These are phyloP conservation scores for Trichoderma gamsii DNA, from an alignment of 495 filamentous ascomycete species.

Conservation along the genomic window DNA sequence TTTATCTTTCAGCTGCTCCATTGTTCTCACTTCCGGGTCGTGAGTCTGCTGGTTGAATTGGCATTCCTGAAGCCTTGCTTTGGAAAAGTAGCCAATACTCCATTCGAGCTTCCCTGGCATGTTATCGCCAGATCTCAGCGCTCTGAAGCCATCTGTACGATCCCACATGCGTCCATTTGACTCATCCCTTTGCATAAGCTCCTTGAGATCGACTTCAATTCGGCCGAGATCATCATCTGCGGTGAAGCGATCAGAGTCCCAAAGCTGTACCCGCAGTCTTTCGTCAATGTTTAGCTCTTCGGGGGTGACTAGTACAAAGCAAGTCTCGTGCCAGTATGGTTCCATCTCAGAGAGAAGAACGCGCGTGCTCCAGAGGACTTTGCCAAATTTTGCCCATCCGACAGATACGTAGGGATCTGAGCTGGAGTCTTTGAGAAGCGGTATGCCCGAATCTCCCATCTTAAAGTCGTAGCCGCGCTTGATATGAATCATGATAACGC, in stretches of 20 bases:
- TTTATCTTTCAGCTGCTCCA: constrained; percentile 48
- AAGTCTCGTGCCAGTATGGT: constrained; percentile 64
- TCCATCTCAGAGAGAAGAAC: constrained; percentile 58
- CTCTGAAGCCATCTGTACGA: constrained; percentile 53
- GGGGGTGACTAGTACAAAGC: constrained; percentile 56
- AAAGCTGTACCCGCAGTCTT: constrained; percentile 58
- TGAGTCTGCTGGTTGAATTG: constrained; percentile 51
- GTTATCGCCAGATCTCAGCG: constrained; percentile 51
- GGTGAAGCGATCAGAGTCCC: constrained; percentile 63
- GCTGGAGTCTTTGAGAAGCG: constrained; percentile 49
- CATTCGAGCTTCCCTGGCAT: constrained; percentile 67
- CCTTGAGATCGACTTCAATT: constrained; percentile 59
- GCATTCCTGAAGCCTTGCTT: constrained; percentile 49
- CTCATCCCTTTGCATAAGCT: constrained; percentile 50
- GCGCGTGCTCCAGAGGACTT: constrained; percentile 56
- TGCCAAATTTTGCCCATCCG: constrained; percentile 71
- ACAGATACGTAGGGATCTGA: constrained; percentile 65
- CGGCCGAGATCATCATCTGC: constrained; percentile 70
- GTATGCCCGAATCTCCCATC: constrained; percentile 54
- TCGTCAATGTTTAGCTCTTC: constrained; percentile 70
- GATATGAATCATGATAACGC: constrained; percentile 59
- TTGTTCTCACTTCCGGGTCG: constrained; percentile 41
- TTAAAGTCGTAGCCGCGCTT: constrained; percentile 60
- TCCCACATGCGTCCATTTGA: constrained; percentile 51
- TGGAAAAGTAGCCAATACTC: constrained; percentile 66